phyloP scores from a whole-genome alignment of 257 asterid genomes.

The Solanum medicagineum region DNA sequence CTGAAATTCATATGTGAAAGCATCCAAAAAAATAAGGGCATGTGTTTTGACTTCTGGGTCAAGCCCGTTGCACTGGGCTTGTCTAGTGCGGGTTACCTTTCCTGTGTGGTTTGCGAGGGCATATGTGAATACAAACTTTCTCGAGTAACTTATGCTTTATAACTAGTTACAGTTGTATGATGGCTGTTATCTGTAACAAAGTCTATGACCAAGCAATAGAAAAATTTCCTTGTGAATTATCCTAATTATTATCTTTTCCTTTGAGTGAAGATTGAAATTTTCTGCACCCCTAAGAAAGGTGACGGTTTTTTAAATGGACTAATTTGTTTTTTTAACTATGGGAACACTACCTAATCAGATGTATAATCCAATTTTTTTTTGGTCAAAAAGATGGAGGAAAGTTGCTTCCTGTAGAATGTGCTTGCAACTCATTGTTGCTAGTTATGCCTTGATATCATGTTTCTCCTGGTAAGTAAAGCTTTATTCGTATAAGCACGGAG shows the following conservation, averaged over 20 bases:
- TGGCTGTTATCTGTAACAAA: neutral
- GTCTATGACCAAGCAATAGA: neutral
- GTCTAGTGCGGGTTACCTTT: too few relatives aligned
- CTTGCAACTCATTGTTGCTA: neutral
- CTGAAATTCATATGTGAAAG: neutral
- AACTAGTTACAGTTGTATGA: neutral
- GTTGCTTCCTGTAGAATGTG: neutral
- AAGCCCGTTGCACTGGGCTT: too few relatives aligned
- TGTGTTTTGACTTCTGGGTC: too few relatives aligned
- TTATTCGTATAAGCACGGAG: neutral
- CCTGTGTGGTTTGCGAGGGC: neutral
- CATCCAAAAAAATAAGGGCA: neutral
- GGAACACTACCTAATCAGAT: neutral
- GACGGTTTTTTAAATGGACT: neutral
- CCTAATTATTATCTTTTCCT: neutral
- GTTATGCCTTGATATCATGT: neutral
- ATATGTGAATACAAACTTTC: neutral
- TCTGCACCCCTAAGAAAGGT: neutral
- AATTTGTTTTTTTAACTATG: neutral
- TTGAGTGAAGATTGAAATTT: neutral
- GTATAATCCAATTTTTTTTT: neutral
- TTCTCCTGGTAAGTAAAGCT: neutral
- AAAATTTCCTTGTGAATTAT: neutral
- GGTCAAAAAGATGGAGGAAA: neutral
- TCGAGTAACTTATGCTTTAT: neutral